Base-by-base conservation (phyloP, 2,329 filamentous ascomycete species). In the Madurella mycetomatis region DNA sequence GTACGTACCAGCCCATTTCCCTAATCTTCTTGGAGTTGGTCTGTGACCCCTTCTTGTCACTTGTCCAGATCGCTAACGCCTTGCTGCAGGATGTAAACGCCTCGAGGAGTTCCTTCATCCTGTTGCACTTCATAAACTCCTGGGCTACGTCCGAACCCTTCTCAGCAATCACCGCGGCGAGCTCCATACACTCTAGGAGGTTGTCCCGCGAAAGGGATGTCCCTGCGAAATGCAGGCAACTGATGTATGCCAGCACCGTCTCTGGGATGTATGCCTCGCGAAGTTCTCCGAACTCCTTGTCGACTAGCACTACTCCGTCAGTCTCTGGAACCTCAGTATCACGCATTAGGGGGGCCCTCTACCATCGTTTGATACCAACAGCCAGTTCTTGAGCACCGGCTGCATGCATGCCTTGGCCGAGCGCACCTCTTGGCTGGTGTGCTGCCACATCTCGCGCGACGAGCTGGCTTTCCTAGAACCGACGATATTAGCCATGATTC, bases 251-350 rank as follows among this genome's bases (percentile, higher is more conserved):
- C 47, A 99, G 79, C 41, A 96, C 77, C 16, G 89, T 81, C 68
- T 96, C 91, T 1, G 94, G 92, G 2, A 99, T 78, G 70, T 95
- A 97, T 0, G 83, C 81, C 51, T 84, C 80, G 60, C 91, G 84
- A 49, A 97, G 82, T 19, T 77, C 72, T 46, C 72, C 72, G 46
- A 90, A 79, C 51, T 88, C 83, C 15, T 75, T 68, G 55, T 82
- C 79, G 64, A 86, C 87, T 67, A 39, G 16, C 9, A 37, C 3
- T 11, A n/a, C 37, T 2, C 9, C 15, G 52, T 63, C 49, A 57
- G 51, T 32, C 5, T 41, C 13, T 37, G 8, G 3, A 49, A 47
- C 5, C 57, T 9, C 25, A 17, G 19, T 9, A 18, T 17, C 25
- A 9, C 25, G 16, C 2, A 9, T 34, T 7, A 7, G 18, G n/a